phyloP scores from a whole-genome alignment of 352 stramenopile species.

The Globisporangium viniferum region DNA sequence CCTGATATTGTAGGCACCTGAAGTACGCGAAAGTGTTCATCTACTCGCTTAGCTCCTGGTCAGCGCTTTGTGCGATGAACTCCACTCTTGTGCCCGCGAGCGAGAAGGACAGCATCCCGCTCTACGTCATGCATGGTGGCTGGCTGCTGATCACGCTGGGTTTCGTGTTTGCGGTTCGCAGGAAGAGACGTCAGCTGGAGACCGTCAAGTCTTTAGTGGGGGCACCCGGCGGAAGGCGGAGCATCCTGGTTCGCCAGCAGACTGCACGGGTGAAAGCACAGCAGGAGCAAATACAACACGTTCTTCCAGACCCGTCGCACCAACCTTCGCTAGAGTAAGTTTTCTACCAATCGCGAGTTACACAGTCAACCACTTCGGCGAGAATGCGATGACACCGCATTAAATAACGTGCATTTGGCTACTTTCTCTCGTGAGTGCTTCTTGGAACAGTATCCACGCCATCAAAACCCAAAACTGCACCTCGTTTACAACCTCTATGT shows the following conservation, averaged over 20 bases:
- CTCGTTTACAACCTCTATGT: neutral
- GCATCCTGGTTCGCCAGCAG: neutral
- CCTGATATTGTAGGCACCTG: slow-evolving; percentile 25
- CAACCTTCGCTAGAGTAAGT: neutral
- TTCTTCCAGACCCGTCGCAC: neutral
- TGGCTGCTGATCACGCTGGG: slow-evolving; percentile 2
- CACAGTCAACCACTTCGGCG: neutral
- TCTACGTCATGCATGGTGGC: slow-evolving; percentile 19
- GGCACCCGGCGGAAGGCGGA: neutral
- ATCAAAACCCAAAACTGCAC: slow-evolving; percentile 4
- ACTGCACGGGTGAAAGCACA: neutral
- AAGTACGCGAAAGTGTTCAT: slow-evolving; percentile 37
- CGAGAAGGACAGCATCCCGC: slow-evolving; percentile 16
- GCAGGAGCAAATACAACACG: neutral
- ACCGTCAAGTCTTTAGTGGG: neutral
- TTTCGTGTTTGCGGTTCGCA: neutral
- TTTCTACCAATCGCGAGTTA: neutral
- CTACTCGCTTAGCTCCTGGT: slow-evolving; percentile 37
- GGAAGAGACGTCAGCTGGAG: neutral
- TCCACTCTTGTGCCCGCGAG: slow-evolving; percentile 22
- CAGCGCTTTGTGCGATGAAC: slow-evolving; percentile 26
- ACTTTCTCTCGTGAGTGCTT: neutral
- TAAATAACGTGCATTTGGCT: slow-evolving; percentile 4
- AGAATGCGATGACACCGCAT: neutral
- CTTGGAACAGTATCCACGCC: neutral